Evolutionary conservation across 1,284 basidiomycete species (phyloP).

Genomic region (Apiotrichum sp.): DNA sequence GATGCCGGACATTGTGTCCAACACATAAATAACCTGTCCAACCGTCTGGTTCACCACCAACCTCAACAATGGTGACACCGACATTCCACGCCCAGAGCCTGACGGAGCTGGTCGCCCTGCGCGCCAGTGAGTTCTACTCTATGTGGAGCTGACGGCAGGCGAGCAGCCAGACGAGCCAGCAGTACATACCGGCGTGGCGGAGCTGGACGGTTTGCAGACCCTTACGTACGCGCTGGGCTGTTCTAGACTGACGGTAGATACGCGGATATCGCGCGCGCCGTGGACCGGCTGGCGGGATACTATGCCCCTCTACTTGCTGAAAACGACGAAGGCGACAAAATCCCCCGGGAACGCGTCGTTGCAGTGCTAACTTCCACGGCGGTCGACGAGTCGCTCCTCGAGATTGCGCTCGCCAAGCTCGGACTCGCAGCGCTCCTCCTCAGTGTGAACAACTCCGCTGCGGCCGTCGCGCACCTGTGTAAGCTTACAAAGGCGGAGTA

Average conservation of each 20-base stretch:
- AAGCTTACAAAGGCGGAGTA: slow-evolving; percentile 51
- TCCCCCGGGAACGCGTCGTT: slow-evolving; percentile 44
- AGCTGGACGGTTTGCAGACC: slow-evolving; percentile 40
- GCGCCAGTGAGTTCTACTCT: slow-evolving; percentile 27
- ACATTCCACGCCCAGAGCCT: slow-evolving; percentile 35
- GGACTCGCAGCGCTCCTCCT: slow-evolving; percentile 51
- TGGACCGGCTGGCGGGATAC: slow-evolving; percentile 50
- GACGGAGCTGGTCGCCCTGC: slow-evolving; percentile 38
- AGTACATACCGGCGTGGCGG: slow-evolving; percentile 42
- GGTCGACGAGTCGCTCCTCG: slow-evolving; percentile 50
- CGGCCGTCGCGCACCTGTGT: slow-evolving; percentile 56
- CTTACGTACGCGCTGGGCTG: slow-evolving; percentile 27
- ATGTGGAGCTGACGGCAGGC: slow-evolving; percentile 13
- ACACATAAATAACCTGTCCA: no score
- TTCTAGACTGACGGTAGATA: slow-evolving; percentile 28
- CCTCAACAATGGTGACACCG: slow-evolving; percentile 30
- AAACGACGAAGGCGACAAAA: background rate
- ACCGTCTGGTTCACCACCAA: no score
- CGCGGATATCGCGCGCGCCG: slow-evolving; percentile 41
- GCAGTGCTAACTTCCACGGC: slow-evolving; percentile 49
- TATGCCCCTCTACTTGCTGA: slow-evolving; percentile 34
- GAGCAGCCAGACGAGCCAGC: slow-evolving; percentile 35
- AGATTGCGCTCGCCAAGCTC: slow-evolving; percentile 51
- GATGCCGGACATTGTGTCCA: no score
- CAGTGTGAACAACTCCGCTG: slow-evolving; percentile 56